These are phyloP conservation scores for Novymonas esmeraldas DNA, from an alignment of 208 protist genomes.

Conservation along the genomic window DNA sequence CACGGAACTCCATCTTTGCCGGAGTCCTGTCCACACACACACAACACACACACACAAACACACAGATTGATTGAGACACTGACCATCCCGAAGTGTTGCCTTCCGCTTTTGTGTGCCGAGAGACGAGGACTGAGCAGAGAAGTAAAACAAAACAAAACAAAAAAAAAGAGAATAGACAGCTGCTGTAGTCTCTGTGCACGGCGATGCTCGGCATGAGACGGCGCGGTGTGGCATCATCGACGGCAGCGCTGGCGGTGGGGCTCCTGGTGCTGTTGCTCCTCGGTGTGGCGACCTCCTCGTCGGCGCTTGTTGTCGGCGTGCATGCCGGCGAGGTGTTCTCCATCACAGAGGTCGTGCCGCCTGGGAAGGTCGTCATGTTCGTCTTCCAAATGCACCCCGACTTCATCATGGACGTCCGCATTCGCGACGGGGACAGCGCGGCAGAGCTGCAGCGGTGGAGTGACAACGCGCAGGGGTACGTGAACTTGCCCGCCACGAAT, in stretches of 20 bases:
- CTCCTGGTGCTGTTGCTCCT: neutral
- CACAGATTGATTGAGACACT: no score
- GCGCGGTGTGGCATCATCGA: no score
- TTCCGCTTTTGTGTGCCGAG: no score
- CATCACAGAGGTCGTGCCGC: conserved; percentile 41
- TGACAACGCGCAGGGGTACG: neutral
- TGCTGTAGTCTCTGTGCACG: no score
- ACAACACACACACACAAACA: no score
- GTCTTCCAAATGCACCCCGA: conserved; percentile 37
- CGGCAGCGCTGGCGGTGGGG: neutral
- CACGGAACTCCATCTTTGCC: no score
- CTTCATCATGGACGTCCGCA: conserved; percentile 14
- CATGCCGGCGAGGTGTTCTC: conserved; percentile 26
- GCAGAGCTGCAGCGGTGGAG: conserved; percentile 7
- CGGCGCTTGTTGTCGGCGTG: conserved; percentile 5
- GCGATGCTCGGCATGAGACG: no score
- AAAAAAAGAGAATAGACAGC: no score
- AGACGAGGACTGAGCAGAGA: no score
- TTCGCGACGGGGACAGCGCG: neutral
- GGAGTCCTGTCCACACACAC: no score
- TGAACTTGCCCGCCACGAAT: conserved; percentile 3
- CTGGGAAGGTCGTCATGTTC: conserved; percentile 33
- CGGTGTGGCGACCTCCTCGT: conserved; percentile 1
- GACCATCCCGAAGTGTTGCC: no score
- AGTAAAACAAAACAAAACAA: no score